phyloP scores from a whole-genome alignment of 2,329 filamentous ascomycete species.

The Aspergillus alliaceus region DNA sequence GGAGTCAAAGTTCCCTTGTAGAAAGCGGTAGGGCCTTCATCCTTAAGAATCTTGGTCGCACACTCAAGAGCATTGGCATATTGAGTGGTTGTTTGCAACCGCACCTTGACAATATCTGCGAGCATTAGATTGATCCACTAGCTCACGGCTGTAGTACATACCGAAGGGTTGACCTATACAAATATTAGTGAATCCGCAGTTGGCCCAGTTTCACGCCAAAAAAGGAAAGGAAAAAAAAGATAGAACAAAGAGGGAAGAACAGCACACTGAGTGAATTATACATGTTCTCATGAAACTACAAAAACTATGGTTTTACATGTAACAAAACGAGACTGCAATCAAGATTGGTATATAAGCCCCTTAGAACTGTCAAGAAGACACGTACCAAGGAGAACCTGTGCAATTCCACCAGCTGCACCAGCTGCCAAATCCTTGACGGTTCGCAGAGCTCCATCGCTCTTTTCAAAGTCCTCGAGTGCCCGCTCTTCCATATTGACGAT shows the following conservation, averaged over 20 bases:
- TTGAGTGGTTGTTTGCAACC: slow-evolving; percentile 82
- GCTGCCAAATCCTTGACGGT: slow-evolving; percentile 87
- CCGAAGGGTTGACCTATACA: slow-evolving; percentile 64
- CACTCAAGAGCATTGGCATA: slow-evolving; percentile 80
- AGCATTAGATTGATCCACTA: slow-evolving; percentile 15
- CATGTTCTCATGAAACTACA: not conserved
- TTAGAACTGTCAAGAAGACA: slow-evolving; percentile 18
- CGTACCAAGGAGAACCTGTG: slow-evolving; percentile 89
- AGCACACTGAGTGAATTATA: not conserved
- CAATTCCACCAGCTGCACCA: slow-evolving; percentile 86
- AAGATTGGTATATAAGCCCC: not conserved
- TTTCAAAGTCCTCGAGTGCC: slow-evolving; percentile 37
- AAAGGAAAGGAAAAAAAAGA: slow-evolving; percentile 2
- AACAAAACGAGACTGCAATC: not conserved
- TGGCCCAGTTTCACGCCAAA: too few species aligned
- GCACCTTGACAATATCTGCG: slow-evolving; percentile 92
- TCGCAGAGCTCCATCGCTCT: slow-evolving; percentile 49
- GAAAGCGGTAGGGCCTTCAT: slow-evolving; percentile 87
- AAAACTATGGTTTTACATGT: not conserved
- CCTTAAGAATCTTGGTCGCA: slow-evolving; percentile 78
- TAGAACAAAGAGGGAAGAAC: too few species aligned
- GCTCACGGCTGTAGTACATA: slow-evolving; percentile 36
- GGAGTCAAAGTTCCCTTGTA: slow-evolving; percentile 98
- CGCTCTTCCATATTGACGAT: slow-evolving; percentile 32
- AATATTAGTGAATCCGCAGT: slow-evolving; percentile 26